These are phyloP conservation scores for Begonia peltatifolia DNA, from an alignment of 306 rosid genomes.

Conservation along the genomic window DNA sequence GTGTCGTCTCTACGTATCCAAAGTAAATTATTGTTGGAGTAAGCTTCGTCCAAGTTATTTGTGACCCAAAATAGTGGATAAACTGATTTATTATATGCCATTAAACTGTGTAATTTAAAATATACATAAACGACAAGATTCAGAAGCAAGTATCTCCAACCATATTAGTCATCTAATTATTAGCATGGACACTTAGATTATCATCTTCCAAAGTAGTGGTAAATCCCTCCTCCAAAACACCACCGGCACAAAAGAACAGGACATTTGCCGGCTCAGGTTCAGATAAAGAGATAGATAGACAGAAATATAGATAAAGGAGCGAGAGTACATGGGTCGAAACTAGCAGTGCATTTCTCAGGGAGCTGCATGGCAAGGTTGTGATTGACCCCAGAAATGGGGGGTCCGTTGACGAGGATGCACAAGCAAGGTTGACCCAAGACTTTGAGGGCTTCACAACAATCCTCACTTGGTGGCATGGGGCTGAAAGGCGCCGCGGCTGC, in stretches of 20 bases:
- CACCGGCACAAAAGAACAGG: constrained; percentile 33
- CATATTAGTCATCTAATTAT: not conserved
- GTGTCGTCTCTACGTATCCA: too few relatives aligned
- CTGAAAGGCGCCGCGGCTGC: constrained; percentile 72
- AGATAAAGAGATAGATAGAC: not conserved
- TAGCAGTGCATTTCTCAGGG: constrained; percentile 52
- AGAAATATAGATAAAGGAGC: not conserved
- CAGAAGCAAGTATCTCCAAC: not conserved
- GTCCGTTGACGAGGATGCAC: constrained; percentile 12
- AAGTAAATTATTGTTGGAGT: too few relatives aligned
- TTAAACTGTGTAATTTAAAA: too few relatives aligned
- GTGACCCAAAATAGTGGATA: too few relatives aligned
- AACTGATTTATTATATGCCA: too few relatives aligned
- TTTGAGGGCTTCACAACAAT: constrained; percentile 8
- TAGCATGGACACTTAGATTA: not conserved
- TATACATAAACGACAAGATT: too few relatives aligned
- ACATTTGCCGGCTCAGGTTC: not conserved
- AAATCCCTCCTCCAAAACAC: constrained; percentile 15
- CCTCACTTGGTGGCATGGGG: constrained; percentile 19
- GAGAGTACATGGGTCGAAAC: constrained; percentile 58
- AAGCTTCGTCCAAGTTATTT: too few relatives aligned
- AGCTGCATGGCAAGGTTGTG: constrained; percentile 70
- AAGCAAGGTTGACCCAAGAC: constrained; percentile 10
- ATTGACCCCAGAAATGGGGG: constrained; percentile 39
- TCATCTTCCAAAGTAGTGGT: not conserved